phyloP scores from a whole-genome alignment of 2,329 filamentous ascomycete genomes.

The Fusarium brevicatenulatum region DNA sequence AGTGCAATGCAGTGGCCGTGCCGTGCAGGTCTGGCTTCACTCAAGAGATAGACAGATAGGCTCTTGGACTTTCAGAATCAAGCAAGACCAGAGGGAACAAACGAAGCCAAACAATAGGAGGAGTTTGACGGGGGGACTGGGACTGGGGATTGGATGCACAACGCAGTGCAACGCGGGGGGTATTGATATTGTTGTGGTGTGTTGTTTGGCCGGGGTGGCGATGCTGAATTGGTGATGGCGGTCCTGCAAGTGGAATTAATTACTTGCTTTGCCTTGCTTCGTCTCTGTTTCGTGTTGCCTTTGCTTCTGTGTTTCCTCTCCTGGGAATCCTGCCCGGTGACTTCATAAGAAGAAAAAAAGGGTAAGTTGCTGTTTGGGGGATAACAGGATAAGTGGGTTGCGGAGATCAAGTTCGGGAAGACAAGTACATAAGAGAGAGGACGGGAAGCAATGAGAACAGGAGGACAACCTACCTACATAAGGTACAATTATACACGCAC shows the following conservation, averaged over 20 bases:
- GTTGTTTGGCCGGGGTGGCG: constrained; percentile 26
- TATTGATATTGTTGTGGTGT: constrained; percentile 21
- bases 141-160: constrained; percentile 20
- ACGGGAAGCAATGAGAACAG: constrained; percentile 14
- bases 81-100: constrained; percentile 30
- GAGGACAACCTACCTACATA: neutral
- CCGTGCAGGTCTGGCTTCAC: constrained; percentile 17
- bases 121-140: constrained; percentile 20
- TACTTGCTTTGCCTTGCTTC: constrained; percentile 30
- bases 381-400: constrained; percentile 28
- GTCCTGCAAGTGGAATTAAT: constrained; percentile 26
- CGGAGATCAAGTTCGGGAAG: constrained; percentile 26
- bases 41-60: constrained; percentile 4
- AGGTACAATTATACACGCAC: constrained; percentile 26
- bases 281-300: constrained; percentile 15
- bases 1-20: neutral
- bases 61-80: constrained; percentile 14
- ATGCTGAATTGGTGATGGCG: constrained; percentile 20
- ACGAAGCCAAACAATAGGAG: constrained; percentile 40
- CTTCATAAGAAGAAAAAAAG: constrained; percentile 27
- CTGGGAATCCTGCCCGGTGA: constrained; percentile 27
- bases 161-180: constrained; percentile 30
- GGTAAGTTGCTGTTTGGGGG: constrained; percentile 10
- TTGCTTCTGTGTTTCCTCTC: constrained; percentile 26
- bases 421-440: constrained; percentile 1